Conservation (phyloP, 2,329 filamentous ascomycete species). For the Basipetospora chlamydospora region DNA sequence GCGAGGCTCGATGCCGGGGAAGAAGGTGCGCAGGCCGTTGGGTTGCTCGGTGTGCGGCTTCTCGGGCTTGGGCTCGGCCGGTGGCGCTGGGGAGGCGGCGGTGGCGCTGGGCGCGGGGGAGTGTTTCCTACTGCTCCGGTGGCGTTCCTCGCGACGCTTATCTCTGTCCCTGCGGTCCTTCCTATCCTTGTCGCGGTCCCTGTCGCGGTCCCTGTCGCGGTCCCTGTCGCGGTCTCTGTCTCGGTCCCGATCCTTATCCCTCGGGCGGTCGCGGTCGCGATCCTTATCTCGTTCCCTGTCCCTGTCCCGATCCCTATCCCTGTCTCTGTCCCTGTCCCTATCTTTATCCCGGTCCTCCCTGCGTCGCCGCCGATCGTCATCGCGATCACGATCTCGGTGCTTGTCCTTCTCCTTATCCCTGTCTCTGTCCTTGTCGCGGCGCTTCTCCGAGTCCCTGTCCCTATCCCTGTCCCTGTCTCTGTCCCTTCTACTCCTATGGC, state of each 20-base stretch:
- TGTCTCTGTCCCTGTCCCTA: no score
- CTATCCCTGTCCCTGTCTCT: no score
- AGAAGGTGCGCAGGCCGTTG: neutral
- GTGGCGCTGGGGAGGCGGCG: no score
- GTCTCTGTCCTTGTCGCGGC: no score
- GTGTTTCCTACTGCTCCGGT: slow-evolving; percentile 19
- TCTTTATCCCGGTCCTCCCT: no score
- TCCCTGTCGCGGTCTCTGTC: slow-evolving; percentile 24
- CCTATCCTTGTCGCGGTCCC: slow-evolving; percentile 12
- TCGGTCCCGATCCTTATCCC: slow-evolving; percentile 20
- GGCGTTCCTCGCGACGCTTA: slow-evolving; percentile 22
- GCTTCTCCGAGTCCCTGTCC: no score
- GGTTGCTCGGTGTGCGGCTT: neutral
- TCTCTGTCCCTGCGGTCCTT: slow-evolving; percentile 15
- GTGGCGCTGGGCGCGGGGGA: slow-evolving; percentile 8
- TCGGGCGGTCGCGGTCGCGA: slow-evolving; percentile 22
- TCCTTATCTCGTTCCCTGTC: slow-evolving; percentile 7
- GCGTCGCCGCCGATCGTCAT: slow-evolving; percentile 1
- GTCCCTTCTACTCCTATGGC: slow-evolving; percentile 49
- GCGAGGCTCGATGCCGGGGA: neutral
- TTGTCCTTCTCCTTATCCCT: slow-evolving; percentile 27
- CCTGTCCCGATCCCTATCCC: no score
- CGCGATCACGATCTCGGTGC: no score
- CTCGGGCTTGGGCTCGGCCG: neutral
- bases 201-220: slow-evolving; percentile 21